These are phyloP conservation scores for Scytalidium sp. DNA, from an alignment of 2,329 filamentous ascomycete species.

Conservation along the genomic window DNA sequence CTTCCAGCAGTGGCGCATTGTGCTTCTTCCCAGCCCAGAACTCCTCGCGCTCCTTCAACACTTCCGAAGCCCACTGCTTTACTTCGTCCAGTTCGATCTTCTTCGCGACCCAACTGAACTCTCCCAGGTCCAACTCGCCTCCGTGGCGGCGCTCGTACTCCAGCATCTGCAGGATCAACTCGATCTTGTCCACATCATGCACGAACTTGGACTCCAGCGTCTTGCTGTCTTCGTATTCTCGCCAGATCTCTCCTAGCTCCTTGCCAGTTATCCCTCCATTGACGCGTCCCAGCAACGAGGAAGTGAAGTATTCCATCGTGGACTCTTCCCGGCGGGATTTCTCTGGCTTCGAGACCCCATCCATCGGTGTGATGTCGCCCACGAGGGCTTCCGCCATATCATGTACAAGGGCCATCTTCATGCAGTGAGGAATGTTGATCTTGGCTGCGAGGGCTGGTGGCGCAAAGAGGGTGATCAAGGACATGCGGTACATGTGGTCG, in stretches of 20 bases:
- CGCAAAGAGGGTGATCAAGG: conserved; percentile 89
- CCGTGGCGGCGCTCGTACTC: conserved; percentile 82
- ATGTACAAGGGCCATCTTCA: conserved; percentile 93
- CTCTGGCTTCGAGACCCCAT: conserved; percentile 79
- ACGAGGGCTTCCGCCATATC: conserved; percentile 97
- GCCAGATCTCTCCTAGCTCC: conserved; percentile 79
- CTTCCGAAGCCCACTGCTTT: conserved; percentile 71
- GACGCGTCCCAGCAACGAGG: conserved; percentile 69
- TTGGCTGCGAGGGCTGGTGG: conserved; percentile 68
- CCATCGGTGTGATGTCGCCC: conserved; percentile 93
- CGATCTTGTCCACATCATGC: conserved; percentile 97
- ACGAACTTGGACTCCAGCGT: conserved; percentile 87
- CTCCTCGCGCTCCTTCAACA: conserved; percentile 71
- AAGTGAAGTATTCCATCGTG: conserved; percentile 89
- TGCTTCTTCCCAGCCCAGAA: conserved; percentile 60
- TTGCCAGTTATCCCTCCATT: conserved; percentile 66
- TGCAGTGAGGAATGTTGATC: conserved; percentile 79
- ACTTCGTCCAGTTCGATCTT: conserved; percentile 75
- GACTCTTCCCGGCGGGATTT: conserved; percentile 83
- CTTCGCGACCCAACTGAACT: conserved; percentile 78
- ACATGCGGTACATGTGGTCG: conserved; percentile 99
- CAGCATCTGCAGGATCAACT: conserved; percentile 90
- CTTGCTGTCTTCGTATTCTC: conserved; percentile 88
- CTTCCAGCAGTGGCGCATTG: conserved; percentile 12
- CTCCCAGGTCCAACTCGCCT: conserved; percentile 70